These are phyloP conservation scores for Pseudoperonospora humuli DNA, from an alignment of 352 stramenopile genomes.

Conservation along the genomic window DNA sequence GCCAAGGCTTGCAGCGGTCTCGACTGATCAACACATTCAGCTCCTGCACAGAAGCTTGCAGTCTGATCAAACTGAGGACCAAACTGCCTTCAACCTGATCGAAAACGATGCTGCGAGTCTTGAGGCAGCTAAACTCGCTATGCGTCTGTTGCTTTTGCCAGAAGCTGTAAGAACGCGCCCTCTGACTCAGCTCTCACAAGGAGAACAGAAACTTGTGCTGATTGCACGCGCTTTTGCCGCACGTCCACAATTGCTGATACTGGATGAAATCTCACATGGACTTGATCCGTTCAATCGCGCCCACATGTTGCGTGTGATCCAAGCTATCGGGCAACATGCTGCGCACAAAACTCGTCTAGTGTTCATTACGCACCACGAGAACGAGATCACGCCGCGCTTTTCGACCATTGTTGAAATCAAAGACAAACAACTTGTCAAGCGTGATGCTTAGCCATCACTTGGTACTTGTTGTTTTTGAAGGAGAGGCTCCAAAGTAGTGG, in stretches of 20 bases:
- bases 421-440: conserved; percentile 46
- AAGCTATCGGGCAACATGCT: conserved; percentile 58
- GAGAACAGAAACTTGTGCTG: conserved; percentile 88
- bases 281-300: conserved; percentile 81
- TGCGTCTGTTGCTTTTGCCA: conserved; percentile 30
- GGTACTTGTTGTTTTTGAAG: too few species aligned
- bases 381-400: conserved; percentile 85
- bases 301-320: conserved; percentile 65
- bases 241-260: conserved; percentile 70
- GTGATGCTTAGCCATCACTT: too few species aligned
- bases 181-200: conserved; percentile 82
- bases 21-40: conserved; percentile 86
- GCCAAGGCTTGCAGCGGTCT: conserved; percentile 63
- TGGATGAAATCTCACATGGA: conserved; percentile 90
- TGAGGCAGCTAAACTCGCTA: conserved; percentile 26
- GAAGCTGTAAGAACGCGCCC: conserved; percentile 25
- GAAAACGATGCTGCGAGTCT: conserved; percentile 31
- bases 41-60: conserved; percentile 43
- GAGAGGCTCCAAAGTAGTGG: too few species aligned
- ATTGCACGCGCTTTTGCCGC: conserved; percentile 75
- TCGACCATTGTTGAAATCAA: conserved; percentile 76
- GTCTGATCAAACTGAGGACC: conserved; percentile 5
- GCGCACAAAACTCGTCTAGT: conserved; percentile 53
- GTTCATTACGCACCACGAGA: conserved; percentile 90
- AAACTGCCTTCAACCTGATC: conserved; percentile 33